Percentiles rank a stretch among this genome's conserved stretches.
phyloP scores from a whole-genome alignment of 768 basidiomycete species.

The Suillus americanus region DNA sequence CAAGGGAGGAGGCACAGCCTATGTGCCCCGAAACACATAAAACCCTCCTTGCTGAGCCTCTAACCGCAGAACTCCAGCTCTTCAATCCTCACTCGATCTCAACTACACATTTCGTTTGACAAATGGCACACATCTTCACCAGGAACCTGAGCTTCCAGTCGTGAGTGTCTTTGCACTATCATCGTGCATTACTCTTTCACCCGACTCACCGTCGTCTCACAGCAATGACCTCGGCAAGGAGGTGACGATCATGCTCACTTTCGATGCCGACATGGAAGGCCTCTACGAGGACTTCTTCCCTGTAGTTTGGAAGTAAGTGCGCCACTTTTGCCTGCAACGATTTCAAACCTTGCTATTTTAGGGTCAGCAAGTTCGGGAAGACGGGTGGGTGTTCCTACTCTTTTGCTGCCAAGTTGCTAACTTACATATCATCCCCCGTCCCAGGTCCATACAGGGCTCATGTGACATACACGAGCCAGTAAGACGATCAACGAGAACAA shows the following conservation, averaged over 20 bases:
- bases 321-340: neutral
- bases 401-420: too few species aligned
- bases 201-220: neutral
- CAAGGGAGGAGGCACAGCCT: rapidly evolving
- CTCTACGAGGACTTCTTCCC: neutral
- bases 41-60: neutral
- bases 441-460: neutral
- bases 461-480: neutral
- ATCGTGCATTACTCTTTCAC: neutral
- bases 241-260: neutral
- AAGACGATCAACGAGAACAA: neutral
- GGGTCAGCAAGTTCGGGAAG: neutral
- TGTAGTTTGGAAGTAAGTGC: constrained; percentile 1
- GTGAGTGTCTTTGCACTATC: neutral
- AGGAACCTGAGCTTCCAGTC: neutral
- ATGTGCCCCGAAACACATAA: neutral
- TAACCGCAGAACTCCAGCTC: neutral
- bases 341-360: neutral
- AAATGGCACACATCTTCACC: neutral
- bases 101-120: neutral
- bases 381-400: neutral
- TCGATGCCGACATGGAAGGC: neutral
- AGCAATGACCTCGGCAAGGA: neutral
- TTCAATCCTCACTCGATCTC: neutral
- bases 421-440: neutral